These are phyloP conservation scores for sunflower (Helianthus annuus) DNA, from an alignment of 129 eudicot species.

Conservation along the genomic window HanXRQr2.0-SUNRISE NC_035433.2:4549421-4549920, in stretches of 20 bases:
- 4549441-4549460: constrained; percentile 42
- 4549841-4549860: constrained; percentile 91
- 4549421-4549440: constrained; percentile 42
- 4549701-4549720: constrained; percentile 81
- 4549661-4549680: constrained; percentile 59
- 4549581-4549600: constrained; percentile 34
- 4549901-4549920: constrained; percentile 76
- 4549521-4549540: constrained; percentile 56
- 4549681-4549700: constrained; percentile 70
- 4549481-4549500: constrained; percentile 33
- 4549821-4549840: constrained; percentile 58
- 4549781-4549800: constrained; percentile 68
- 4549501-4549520: constrained; percentile 25
- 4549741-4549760: constrained; percentile 53
- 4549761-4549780: constrained; percentile 57
- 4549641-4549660: constrained; percentile 60
- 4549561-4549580: constrained; percentile 37
- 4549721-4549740: constrained; percentile 64
- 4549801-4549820: constrained; percentile 63
- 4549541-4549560: constrained; percentile 36
- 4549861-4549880: constrained; percentile 69
- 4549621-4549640: constrained; percentile 34
- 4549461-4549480: constrained; percentile 62
- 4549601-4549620: constrained; percentile 30
- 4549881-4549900: constrained; percentile 75